A percentile compares a stretch with the other conserved stretches of the same genome.
phyloP scores from a whole-genome alignment of 148 eudicot genomes.

The Pouteria glomerata region DNA sequence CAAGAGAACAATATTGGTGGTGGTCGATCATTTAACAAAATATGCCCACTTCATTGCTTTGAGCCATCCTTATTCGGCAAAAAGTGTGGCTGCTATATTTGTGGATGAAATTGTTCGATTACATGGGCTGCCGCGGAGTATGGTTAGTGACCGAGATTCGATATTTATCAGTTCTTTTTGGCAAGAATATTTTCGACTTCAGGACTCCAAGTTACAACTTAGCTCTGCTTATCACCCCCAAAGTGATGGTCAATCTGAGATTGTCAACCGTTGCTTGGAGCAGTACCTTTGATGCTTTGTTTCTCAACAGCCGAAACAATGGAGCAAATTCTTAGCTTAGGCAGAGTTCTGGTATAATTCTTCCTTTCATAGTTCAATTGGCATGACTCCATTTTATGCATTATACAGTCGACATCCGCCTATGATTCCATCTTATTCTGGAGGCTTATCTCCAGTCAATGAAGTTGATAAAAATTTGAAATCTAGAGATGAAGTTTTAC shows the following conservation, averaged over 20 bases:
- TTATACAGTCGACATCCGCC: neutral
- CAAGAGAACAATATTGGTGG: neutral
- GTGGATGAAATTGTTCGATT: neutral
- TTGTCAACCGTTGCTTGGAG: neutral
- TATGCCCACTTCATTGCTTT: neutral
- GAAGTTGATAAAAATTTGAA: neutral
- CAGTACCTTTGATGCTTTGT: neutral
- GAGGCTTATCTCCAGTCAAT: neutral
- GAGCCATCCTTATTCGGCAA: neutral
- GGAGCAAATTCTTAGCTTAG: neutral
- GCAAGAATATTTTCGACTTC: neutral
- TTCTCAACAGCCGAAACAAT: neutral
- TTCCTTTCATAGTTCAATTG: neutral
- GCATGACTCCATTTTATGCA: neutral
- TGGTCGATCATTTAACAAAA: neutral
- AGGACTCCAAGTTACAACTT: neutral
- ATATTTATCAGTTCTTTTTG: neutral
- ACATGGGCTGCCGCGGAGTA: neutral
- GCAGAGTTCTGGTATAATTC: constrained; percentile 5
- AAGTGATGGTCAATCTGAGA: neutral
- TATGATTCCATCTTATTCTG: too few species aligned
- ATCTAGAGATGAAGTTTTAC: neutral
- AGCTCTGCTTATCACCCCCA: neutral
- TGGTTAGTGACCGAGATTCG: neutral
- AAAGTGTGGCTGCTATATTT: neutral